Base-by-base conservation (phyloP, 768 basidiomycete genomes). In the Tremella mesenterica region DNA sequence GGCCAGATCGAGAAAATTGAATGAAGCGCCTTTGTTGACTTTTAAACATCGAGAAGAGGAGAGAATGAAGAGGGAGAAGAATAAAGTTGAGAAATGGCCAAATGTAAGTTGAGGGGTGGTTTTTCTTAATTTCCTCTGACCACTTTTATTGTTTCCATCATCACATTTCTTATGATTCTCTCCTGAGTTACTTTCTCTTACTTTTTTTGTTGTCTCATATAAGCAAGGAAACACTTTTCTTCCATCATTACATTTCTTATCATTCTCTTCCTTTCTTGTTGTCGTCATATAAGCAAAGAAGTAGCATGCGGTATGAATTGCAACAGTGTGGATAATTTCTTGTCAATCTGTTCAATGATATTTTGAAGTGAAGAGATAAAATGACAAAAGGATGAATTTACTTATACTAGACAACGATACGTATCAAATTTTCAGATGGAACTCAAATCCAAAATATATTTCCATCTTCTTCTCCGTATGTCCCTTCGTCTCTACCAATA, bases 341-440 rank as follows among this genome's bases (percentile, higher is more conserved):
- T n/a, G n/a, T n/a, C n/a, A n/a, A n/a, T n/a, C n/a, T n/a, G n/a
- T n/a, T n/a, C n/a, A n/a, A n/a, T n/a, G n/a, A n/a, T n/a, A n/a
- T n/a, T n/a, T n/a, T n/a, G n/a, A n/a, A n/a, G n/a, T n/a, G n/a
- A n/a, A n/a, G n/a, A n/a, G n/a, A n/a, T n/a, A n/a, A n/a, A n/a
- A n/a, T n/a, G n/a, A n/a, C n/a, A n/a, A n/a, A n/a, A n/a, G n/a
- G n/a, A n/a, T n/a, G n/a, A n/a, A n/a, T n/a, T n/a, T n/a, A n/a
- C n/a, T n/a, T n/a, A n/a, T n/a, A n/a, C 18, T 49, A 65, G 70
- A 73, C 71, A 0, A 69, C 65, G 4, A 69, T 73, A 12, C 48
- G 71, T 18, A 57, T 73, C 4, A 61, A 64, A 48, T 73, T 73
- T 52, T 65, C 67, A 4, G 70, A 73, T 56, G 64, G 68, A n/a